Evolutionary conservation across 2,329 filamentous ascomycete species (phyloP), one percentile per base, ranked within the genome.

Genomic region (Sarocladium strictum): DNA sequence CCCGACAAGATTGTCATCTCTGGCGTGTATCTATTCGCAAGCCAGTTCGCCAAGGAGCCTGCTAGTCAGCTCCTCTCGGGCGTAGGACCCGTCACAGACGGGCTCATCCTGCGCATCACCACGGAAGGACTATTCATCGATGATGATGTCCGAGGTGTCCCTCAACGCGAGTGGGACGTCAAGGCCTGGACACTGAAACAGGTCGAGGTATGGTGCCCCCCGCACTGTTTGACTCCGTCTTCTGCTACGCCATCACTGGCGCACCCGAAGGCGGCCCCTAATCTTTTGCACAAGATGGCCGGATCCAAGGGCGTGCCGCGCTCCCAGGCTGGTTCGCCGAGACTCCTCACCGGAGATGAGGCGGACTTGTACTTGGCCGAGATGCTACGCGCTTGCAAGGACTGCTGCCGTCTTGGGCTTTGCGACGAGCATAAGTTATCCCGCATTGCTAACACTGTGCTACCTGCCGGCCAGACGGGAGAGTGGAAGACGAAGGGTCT

Each of bases 151-250:
- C 85, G 92, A 43, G 85, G 85, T 58, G 90, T 97, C 15, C 86
- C 90, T n/a, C 91, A 97, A 72, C 85, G 94, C 57, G 94, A 99
- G 73, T 99, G 94, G 94, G 94, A 99, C 69, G 85, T 97, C 66
- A 97, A 97, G 71, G 92, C 93, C 24, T 97, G 94, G 94, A 96
- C 91, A 41, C 81, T 99, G 72, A 97, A 96, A 73, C 76, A 87
- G 60, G 84, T 95, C 70, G 94, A 97, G 80, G 86, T 94, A 76
- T 90, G 87, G 83, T 91, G 86, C 67, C 83, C 84, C 65, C 78
- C 81, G 64, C 81, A 86, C 69, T 82, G 73, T 68, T 73, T 81
- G 67, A 74, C 74, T 66, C 67, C 70, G 61, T 70, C 69, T 62
- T 60, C 57, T 37, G 63, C 72, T 63, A 64, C 72, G 61, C 67